phyloP scores from a whole-genome alignment of 2,329 filamentous ascomycete species.

The Coleophoma cylindrospora region DNA sequence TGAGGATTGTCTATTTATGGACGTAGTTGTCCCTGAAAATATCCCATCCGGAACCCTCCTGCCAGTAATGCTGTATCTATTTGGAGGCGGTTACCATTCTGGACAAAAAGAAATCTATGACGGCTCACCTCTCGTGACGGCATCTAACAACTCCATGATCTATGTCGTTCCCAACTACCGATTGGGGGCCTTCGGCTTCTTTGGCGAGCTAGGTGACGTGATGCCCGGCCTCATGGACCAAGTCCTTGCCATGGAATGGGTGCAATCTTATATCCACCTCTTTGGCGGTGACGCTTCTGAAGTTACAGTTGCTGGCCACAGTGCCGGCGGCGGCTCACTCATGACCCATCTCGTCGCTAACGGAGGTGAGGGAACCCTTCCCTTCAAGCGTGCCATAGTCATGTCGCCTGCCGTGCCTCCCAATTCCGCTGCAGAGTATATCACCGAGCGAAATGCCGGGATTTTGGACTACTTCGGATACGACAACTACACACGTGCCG shows the following conservation, averaged over 20 bases:
- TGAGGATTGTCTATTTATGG: not conserved
- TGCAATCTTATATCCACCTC: conserved; percentile 42
- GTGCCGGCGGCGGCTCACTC: conserved; percentile 36
- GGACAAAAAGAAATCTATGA: not conserved
- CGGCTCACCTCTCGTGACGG: not conserved
- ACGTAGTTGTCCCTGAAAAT: not conserved
- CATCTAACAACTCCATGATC: not conserved
- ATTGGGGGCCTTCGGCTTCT: not conserved
- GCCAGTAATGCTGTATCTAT: not conserved
- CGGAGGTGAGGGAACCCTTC: not conserved
- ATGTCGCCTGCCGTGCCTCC: not conserved
- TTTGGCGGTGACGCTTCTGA: conserved; percentile 45
- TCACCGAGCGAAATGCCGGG: not conserved
- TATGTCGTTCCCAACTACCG: not conserved
- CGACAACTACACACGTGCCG: not conserved
- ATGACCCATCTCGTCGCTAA: not conserved
- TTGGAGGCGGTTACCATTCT: not conserved
- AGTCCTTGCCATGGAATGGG: conserved; percentile 45
- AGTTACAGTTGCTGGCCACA: conserved; percentile 41
- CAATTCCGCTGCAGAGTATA: not conserved
- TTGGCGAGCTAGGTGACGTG: not conserved
- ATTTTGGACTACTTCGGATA: not conserved
- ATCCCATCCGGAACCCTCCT: not conserved
- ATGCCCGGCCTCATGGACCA: not conserved
- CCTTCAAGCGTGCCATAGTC: not conserved